Percentiles rank a stretch among this genome's conserved stretches.
Conservation (phyloP, 1,284 basidiomycete genomes). For the Cutaneotrichosporon cyanovorans region DNA sequence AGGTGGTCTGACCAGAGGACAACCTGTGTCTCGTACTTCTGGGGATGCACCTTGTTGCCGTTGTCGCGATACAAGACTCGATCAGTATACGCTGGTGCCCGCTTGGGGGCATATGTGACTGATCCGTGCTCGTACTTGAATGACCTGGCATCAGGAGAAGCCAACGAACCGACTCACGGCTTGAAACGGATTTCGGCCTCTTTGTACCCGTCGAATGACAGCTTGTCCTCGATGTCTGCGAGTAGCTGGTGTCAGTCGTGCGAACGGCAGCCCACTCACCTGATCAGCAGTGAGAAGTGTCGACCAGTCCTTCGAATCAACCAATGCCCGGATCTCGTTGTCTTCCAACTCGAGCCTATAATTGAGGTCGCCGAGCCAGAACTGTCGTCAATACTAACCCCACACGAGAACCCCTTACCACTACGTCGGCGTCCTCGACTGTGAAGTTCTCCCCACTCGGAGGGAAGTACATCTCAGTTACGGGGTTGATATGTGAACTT, state of each 20-base stretch:
- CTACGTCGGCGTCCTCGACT: slow-evolving; percentile 29
- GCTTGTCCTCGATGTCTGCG: slow-evolving; percentile 27
- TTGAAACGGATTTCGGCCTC: slow-evolving; percentile 32
- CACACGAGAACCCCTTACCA: slow-evolving; percentile 23
- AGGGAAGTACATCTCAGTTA: slow-evolving; percentile 28
- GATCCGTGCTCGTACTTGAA: slow-evolving; percentile 42
- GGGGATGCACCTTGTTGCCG: slow-evolving; percentile 12
- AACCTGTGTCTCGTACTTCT: slow-evolving; percentile 27
- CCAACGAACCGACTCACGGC: slow-evolving; percentile 21
- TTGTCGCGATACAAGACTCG: slow-evolving; percentile 24
- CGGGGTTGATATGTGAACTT: slow-evolving; percentile 19
- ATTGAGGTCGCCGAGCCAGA: slow-evolving; percentile 43
- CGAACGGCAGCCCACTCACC: neutral
- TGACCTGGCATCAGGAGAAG: slow-evolving; percentile 19
- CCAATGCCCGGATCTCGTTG: slow-evolving; percentile 22
- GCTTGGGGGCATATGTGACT: slow-evolving; percentile 29
- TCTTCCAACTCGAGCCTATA: slow-evolving; percentile 36
- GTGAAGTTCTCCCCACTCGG: slow-evolving; percentile 12
- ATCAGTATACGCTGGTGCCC: slow-evolving; percentile 40
- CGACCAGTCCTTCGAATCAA: slow-evolving; percentile 25
- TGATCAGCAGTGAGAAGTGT: slow-evolving; percentile 33
- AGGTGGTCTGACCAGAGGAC: slow-evolving; percentile 42
- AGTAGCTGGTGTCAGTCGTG: slow-evolving; percentile 18
- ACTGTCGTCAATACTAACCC: slow-evolving; percentile 25
- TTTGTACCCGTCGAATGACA: slow-evolving; percentile 32